phyloP scores from a whole-genome alignment of 257 asterid species.

The Fraxinus americana region DNA sequence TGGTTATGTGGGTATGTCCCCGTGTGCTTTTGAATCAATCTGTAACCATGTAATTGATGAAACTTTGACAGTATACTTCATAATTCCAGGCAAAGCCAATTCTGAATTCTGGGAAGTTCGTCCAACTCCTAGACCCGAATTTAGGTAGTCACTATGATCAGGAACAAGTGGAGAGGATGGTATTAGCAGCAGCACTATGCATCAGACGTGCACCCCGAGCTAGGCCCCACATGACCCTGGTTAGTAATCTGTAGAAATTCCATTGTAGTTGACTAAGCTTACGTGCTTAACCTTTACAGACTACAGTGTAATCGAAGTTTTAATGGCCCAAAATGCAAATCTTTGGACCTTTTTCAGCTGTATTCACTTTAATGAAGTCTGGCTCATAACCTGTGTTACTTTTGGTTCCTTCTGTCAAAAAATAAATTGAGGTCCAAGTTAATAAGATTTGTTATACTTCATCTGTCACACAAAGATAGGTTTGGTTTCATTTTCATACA shows the following conservation, averaged over 20 bases:
- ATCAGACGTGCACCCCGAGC: conserved; percentile 85
- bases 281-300: not conserved
- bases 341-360: not conserved
- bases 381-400: not conserved
- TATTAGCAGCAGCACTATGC: conserved; percentile 86
- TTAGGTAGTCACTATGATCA: conserved; percentile 56
- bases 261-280: not conserved
- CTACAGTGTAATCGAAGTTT: not conserved
- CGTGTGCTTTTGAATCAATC: conserved; percentile 2
- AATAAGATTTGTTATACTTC: not conserved
- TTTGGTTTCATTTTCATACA: no score
- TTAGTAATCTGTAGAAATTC: conserved; percentile 37
- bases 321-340: not conserved
- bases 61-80: not conserved
- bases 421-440: not conserved
- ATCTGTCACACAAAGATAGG: no score
- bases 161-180: conserved; percentile 79
- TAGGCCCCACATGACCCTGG: conserved; percentile 87
- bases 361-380: not conserved
- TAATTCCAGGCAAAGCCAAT: conserved; percentile 78
- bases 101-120: conserved; percentile 57
- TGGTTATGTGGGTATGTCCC: conserved; percentile 95
- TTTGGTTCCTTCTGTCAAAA: not conserved
- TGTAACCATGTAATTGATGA: not conserved
- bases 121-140: conserved; percentile 63